Percentiles rank a stretch among this genome's conserved stretches.
Evolutionary conservation across 2,329 filamentous ascomycete genomes (phyloP).

Genomic region (Tolypocladium pustulatum): DNA sequence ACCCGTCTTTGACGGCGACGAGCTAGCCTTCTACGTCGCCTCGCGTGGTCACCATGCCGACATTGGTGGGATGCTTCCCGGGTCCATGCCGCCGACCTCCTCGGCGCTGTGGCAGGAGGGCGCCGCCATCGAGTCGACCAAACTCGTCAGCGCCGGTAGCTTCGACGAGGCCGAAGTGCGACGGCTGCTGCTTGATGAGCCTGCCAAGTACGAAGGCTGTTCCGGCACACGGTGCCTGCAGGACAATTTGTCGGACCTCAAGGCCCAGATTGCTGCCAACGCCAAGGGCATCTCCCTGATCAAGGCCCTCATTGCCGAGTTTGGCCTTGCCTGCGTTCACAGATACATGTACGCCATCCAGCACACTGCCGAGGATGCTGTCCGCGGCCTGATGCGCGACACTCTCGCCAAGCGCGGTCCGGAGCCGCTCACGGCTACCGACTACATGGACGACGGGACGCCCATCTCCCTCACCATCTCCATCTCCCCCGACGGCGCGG

Average conservation of each 20-base stretch:
- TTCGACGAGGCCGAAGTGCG: slow-evolving; percentile 72
- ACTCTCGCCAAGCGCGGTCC: slow-evolving; percentile 8
- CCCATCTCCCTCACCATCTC: slow-evolving; percentile 66
- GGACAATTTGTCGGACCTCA: slow-evolving; percentile 79
- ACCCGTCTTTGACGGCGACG: slow-evolving; percentile 28
- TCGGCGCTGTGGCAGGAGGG: slow-evolving; percentile 56
- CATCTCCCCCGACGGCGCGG: slow-evolving; percentile 65
- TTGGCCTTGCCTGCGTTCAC: slow-evolving; percentile 60
- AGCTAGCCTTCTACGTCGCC: slow-evolving; percentile 41
- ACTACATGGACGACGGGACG: slow-evolving; percentile 77
- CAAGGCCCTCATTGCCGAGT: slow-evolving; percentile 59
- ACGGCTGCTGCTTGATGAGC: slow-evolving; percentile 61
- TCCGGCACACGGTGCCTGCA: slow-evolving; percentile 67
- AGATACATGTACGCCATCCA: slow-evolving; percentile 39
- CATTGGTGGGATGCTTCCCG: slow-evolving; percentile 69
- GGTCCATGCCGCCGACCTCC: slow-evolving; percentile 72
- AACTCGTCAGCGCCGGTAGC: slow-evolving; percentile 64
- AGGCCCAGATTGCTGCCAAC: slow-evolving; percentile 79
- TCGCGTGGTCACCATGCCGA: slow-evolving; percentile 42
- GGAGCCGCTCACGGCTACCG: slow-evolving; percentile 20
- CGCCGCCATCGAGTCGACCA: slow-evolving; percentile 52
- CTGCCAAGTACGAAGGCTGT: slow-evolving; percentile 65
- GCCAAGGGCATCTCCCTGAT: slow-evolving; percentile 75
- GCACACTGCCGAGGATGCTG: slow-evolving; percentile 43
- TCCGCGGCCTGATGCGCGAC: slow-evolving; percentile 38